Evolutionary conservation across 805 yeast species (phyloP), one percentile per base, ranked within the genome.

Genomic region (Yarrowia bubula): DNA sequence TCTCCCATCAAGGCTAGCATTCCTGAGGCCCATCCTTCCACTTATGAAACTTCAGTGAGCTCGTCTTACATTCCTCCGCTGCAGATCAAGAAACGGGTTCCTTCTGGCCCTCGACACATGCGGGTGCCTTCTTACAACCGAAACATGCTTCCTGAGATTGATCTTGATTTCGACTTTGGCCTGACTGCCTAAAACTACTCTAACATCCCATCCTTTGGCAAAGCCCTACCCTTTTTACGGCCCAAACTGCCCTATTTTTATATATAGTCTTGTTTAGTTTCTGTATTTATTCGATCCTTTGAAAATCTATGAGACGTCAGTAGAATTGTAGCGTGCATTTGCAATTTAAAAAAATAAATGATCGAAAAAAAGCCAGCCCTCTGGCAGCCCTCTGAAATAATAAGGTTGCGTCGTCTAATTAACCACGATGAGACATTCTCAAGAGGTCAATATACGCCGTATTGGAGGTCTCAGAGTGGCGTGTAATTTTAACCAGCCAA

Each of bases 21-120:
- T 39, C 43, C 39, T 17, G 57, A 50, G 6, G 44, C 58, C n/a
- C 44, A 39, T 10, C 43, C 61, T 2, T 22, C 61, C 47, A 55
- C 47, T 5, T 39, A 55, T 15, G 46, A 39, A n/a, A 39, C 46
- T 13, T 39, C 37, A 8, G 61, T 39, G 8, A 55, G 47, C 31
- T 39, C 47, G 0, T 55, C 61, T 2, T 41, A 11, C 47, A 41
- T 55, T 28, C 51, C 51, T 4, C 57, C 66, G 2, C 32, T 58
- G 32, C 51, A 58, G 18, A 43, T 44, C 18, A 43, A 44, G 35
- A 58, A 58, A 22, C 39, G 64, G 14, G 42, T 44, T 3, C 64
- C 64, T 3, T 58, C 64, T 17, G 64, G 64, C 42, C 71, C 61
- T 65, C 69, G 31, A 60, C 57, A 51, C 11, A 8, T 38, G 4